These are phyloP conservation scores for Trichocladium uniseriatum DNA, from an alignment of 495 filamentous ascomycete species.

Conservation along the genomic window DNA sequence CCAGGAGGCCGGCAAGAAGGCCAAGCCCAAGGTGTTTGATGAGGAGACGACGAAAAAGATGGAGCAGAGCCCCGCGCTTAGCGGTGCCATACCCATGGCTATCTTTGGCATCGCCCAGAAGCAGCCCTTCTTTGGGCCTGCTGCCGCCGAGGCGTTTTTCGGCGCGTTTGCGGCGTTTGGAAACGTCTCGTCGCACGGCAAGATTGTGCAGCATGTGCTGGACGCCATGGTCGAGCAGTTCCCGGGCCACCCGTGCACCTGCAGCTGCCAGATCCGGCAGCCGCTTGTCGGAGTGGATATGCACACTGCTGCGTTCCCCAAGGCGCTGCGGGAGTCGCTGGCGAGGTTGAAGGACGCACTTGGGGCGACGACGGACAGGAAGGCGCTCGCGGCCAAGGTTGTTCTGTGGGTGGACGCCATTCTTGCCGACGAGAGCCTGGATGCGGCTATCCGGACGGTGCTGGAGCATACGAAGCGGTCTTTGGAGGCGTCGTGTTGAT, in stretches of 20 bases:
- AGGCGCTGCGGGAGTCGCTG: conserved; percentile 55
- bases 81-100: conserved; percentile 83
- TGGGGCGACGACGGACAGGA: conserved; percentile 33
- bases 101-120: conserved; percentile 85
- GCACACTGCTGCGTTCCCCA: conserved; percentile 61
- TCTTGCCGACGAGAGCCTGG: conserved; percentile 48
- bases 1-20: conserved; percentile 13
- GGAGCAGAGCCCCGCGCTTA: conserved; percentile 68
- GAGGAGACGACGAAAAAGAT: conserved; percentile 51
- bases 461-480: conserved; percentile 45
- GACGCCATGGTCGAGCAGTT: conserved; percentile 49
- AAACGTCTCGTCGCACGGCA: conserved; percentile 51
- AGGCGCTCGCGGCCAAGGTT: conserved; percentile 45
- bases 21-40: conserved; percentile 40
- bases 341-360: conserved; percentile 44
- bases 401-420: conserved; percentile 51
- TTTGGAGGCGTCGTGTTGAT: conserved; percentile 22
- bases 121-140: conserved; percentile 54
- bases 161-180: conserved; percentile 63
- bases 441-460: conserved; percentile 57
- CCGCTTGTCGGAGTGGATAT: conserved; percentile 57
- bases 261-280: conserved; percentile 61
- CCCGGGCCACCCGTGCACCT: conserved; percentile 49
- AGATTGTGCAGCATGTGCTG: conserved; percentile 69
- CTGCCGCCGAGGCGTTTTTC: conserved; percentile 67